Evolutionary conservation across 2,329 filamentous ascomycete genomes (phyloP).

Genomic region (Lasiodiplodia sp.): DNA sequence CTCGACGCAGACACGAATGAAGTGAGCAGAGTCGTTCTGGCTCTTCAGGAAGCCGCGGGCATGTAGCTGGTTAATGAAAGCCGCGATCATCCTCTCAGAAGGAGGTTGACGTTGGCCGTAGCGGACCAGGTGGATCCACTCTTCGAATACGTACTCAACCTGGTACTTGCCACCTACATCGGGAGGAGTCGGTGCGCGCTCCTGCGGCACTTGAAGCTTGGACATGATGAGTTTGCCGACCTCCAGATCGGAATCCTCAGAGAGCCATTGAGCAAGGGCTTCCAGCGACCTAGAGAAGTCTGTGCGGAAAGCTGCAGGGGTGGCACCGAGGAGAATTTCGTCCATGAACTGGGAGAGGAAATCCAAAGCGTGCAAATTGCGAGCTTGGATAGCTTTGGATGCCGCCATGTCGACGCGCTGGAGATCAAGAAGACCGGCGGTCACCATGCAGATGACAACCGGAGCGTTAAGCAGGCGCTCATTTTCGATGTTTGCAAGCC

Average conservation of each 20-base stretch:
- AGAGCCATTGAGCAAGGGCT: slow-evolving; percentile 80
- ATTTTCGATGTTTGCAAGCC: slow-evolving; percentile 61
- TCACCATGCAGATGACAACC: slow-evolving; percentile 67
- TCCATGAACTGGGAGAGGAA: slow-evolving; percentile 84
- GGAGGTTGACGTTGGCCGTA: slow-evolving; percentile 70
- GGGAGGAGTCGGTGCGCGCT: slow-evolving; percentile 62
- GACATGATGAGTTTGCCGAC: slow-evolving; percentile 75
- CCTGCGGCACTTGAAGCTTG: slow-evolving; percentile 64
- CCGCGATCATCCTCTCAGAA: slow-evolving; percentile 69
- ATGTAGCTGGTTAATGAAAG: slow-evolving; percentile 87
- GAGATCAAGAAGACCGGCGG: slow-evolving; percentile 66
- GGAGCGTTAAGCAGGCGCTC: slow-evolving; percentile 67
- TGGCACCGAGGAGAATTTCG: slow-evolving; percentile 77
- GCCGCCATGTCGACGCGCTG: slow-evolving; percentile 68
- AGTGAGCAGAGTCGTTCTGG: slow-evolving; percentile 78
- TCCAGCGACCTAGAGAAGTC: slow-evolving; percentile 87
- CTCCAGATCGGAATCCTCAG: slow-evolving; percentile 71
- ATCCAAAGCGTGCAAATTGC: slow-evolving; percentile 75
- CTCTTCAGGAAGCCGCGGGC: slow-evolving; percentile 74
- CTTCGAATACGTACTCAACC: slow-evolving; percentile 93
- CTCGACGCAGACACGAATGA: slow-evolving; percentile 83
- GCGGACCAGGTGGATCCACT: slow-evolving; percentile 82
- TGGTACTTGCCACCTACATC: slow-evolving; percentile 74
- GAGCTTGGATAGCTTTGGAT: slow-evolving; percentile 73
- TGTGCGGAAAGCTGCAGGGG: slow-evolving; percentile 78